These are phyloP conservation scores for Arthrobotrys iridis DNA, from an alignment of 2,329 filamentous ascomycete genomes.

Conservation along the genomic window DNA sequence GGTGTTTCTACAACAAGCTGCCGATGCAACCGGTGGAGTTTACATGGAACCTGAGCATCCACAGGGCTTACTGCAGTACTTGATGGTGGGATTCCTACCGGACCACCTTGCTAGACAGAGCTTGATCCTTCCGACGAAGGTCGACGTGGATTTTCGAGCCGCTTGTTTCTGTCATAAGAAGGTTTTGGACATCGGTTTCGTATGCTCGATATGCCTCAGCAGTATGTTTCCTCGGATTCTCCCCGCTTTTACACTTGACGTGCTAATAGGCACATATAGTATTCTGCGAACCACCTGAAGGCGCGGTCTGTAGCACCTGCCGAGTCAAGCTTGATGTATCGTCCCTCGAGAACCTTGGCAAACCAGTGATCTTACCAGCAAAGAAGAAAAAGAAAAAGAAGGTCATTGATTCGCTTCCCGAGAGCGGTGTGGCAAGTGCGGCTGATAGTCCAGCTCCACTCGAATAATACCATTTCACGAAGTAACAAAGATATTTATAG, in stretches of 20 bases:
- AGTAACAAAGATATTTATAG: background rate
- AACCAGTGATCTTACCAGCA: constrained; percentile 77
- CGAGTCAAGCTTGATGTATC: constrained; percentile 72
- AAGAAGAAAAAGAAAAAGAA: constrained; percentile 76
- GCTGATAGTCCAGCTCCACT: constrained; percentile 69
- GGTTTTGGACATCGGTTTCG: constrained; percentile 90
- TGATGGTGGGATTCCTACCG: constrained; percentile 90
- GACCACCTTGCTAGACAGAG: constrained; percentile 72
- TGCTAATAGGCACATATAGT: constrained; percentile 61
- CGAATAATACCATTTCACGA: background rate
- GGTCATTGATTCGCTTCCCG: constrained; percentile 65
- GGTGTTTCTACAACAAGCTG: constrained; percentile 92
- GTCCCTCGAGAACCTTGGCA: constrained; percentile 79
- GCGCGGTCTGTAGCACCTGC: constrained; percentile 81
- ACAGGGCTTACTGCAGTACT: constrained; percentile 82
- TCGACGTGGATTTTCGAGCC: constrained; percentile 94
- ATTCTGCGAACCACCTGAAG: constrained; percentile 75
- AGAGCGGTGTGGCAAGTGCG: constrained; percentile 69
- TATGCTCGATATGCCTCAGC: constrained; percentile 94
- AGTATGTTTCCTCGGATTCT: constrained; percentile 65
- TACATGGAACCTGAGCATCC: constrained; percentile 73
- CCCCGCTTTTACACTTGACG: background rate
- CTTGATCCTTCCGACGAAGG: constrained; percentile 80
- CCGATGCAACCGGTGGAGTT: constrained; percentile 75
- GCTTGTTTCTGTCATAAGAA: constrained; percentile 95